Conservation (phyloP, 306 rosid genomes). For the Ormosia emarginata region DNA sequence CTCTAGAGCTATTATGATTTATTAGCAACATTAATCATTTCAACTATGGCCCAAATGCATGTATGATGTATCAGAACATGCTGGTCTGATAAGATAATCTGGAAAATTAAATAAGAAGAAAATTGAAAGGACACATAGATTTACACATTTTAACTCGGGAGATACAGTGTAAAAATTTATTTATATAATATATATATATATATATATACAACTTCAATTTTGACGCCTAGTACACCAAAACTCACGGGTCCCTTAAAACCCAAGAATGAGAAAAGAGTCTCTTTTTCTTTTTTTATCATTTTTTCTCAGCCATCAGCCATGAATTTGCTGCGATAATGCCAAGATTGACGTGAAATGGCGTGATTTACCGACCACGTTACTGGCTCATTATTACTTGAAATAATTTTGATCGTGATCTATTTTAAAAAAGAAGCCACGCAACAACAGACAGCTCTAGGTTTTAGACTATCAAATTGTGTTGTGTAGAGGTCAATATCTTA, state of each 20-base stretch:
- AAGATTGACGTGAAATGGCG: constrained; percentile 40
- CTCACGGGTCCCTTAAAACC: background rate
- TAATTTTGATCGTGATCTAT: constrained; percentile 30
- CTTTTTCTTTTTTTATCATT: background rate
- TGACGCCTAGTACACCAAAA: background rate
- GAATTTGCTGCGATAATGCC: constrained; percentile 29
- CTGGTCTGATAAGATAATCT: background rate
- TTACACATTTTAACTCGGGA: background rate
- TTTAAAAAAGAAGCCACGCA: constrained; percentile 37
- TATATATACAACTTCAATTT: background rate
- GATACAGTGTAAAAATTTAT: background rate
- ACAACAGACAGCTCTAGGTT: constrained; percentile 33
- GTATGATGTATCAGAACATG: background rate
- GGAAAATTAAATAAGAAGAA: background rate
- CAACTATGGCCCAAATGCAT: background rate
- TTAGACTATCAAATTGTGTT: constrained; percentile 26
- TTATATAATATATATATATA: no score
- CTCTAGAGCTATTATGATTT: background rate
- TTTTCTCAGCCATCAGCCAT: background rate
- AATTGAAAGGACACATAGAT: background rate
- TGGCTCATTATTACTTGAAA: constrained; percentile 38
- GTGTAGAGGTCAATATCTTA: constrained; percentile 44
- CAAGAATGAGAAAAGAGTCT: background rate
- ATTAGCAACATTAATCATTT: constrained; percentile 5
- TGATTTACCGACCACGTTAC: constrained; percentile 26